These are phyloP conservation scores for Caryopteris hybrid DNA, from an alignment of 305 asterid genomes.

Conservation along the genomic window DNA sequence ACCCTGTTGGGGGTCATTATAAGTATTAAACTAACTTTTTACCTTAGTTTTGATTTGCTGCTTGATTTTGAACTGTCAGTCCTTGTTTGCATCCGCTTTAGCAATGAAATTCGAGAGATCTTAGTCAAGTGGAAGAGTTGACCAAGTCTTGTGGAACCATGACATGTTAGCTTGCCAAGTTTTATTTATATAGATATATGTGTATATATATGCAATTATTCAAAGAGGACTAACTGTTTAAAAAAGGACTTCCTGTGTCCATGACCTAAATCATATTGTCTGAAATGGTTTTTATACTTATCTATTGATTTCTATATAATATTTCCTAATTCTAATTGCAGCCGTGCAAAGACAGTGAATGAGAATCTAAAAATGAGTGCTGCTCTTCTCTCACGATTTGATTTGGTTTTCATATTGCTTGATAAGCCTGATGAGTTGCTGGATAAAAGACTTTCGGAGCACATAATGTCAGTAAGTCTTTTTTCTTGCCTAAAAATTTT, in stretches of 20 bases:
- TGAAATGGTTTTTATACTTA: neutral
- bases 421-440: slow-evolving; percentile 93
- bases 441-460: slow-evolving; percentile 95
- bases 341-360: slow-evolving; percentile 99
- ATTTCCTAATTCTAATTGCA: slow-evolving; percentile 37
- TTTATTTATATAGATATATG: neutral
- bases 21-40: slow-evolving; percentile 45
- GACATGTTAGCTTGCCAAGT: neutral
- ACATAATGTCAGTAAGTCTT: slow-evolving; percentile 96
- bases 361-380: slow-evolving; percentile 96
- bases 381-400: slow-evolving; percentile 94
- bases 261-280: slow-evolving; percentile 7
- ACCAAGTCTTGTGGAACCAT: neutral
- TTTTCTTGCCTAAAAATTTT: slow-evolving; percentile 18
- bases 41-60: slow-evolving; percentile 12
- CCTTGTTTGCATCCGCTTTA: slow-evolving; percentile 1
- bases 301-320: neutral
- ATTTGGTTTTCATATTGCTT: slow-evolving; percentile 96
- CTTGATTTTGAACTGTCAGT: neutral
- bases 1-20: slow-evolving; percentile 96
- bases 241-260: neutral
- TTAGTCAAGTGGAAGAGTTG: slow-evolving; percentile 2
- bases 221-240: slow-evolving; percentile 3
- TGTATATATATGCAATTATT: slow-evolving; percentile 3
- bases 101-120: slow-evolving; percentile 6